A percentile compares a stretch with the other conserved stretches of the same genome.
These are phyloP conservation scores for Pythium dissotocum DNA, from an alignment of 352 stramenopile genomes.

Conservation along the genomic window DNA sequence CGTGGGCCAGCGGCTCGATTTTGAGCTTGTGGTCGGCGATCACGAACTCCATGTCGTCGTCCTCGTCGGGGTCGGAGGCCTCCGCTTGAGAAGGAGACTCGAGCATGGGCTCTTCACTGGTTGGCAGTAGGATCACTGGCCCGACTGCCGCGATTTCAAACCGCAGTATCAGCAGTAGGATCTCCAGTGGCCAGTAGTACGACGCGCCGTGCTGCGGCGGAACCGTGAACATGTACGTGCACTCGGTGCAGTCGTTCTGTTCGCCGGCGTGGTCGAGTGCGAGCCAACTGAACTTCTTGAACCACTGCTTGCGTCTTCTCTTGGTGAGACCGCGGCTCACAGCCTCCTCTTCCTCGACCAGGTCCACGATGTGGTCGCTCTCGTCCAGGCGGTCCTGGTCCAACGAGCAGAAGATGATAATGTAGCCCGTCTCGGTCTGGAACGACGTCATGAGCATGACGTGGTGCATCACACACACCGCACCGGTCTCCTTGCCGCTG, in stretches of 20 bases:
- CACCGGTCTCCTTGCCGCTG: constrained; percentile 17
- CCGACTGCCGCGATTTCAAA: constrained; percentile 22
- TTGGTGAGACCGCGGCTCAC: constrained; percentile 8
- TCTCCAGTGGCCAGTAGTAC: constrained; percentile 32
- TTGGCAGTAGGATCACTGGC: constrained; percentile 19
- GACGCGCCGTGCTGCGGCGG: constrained; percentile 20
- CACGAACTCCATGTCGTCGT: constrained; percentile 2
- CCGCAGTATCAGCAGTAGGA: constrained; percentile 29
- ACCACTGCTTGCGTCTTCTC: constrained; percentile 23
- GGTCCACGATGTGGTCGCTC: constrained; percentile 27
- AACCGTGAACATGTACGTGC: constrained; percentile 28
- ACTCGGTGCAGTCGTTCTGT: constrained; percentile 14
- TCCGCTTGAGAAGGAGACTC: background rate
- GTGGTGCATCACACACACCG: constrained; percentile 21
- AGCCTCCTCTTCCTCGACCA: constrained; percentile 21
- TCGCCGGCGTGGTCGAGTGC: constrained; percentile 21
- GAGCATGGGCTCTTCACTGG: constrained; percentile 5
- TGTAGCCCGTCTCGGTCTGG: constrained; percentile 23
- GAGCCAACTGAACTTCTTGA: constrained; percentile 37
- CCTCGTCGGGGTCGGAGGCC: constrained; percentile 1
- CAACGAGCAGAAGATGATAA: constrained; percentile 28
- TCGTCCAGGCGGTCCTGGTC: constrained; percentile 23
- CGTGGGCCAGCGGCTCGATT: constrained; percentile 19
- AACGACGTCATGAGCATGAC: constrained; percentile 30
- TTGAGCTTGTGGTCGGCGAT: constrained; percentile 19